Evolutionary conservation across 2,329 filamentous ascomycete species (phyloP).

Genomic region (Fusarium protoensiforme): DNA sequence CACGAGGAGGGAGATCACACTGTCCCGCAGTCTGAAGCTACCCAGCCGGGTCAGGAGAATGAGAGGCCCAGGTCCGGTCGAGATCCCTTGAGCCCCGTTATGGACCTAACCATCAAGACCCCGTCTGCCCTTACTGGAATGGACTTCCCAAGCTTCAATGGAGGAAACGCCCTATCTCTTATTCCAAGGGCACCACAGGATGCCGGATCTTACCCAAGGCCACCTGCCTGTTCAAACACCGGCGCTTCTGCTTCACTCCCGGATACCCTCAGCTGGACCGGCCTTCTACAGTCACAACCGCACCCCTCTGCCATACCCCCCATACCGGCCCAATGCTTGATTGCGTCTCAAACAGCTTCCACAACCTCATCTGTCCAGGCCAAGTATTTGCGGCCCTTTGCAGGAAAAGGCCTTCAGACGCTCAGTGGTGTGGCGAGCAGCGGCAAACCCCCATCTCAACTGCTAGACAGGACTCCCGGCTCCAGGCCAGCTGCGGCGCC

Average conservation of each 20-base stretch:
- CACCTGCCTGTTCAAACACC: slow-evolving; percentile 28
- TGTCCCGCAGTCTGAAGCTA: slow-evolving; percentile 37
- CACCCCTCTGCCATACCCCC: slow-evolving; percentile 54
- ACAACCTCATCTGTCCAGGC: slow-evolving; percentile 62
- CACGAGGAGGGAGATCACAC: slow-evolving; percentile 60
- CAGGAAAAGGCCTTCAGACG: slow-evolving; percentile 66
- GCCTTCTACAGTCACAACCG: slow-evolving; percentile 54
- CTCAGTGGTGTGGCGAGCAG: slow-evolving; percentile 51
- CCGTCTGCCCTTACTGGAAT: slow-evolving; percentile 50
- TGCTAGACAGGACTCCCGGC: slow-evolving; percentile 44
- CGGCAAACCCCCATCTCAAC: slow-evolving; percentile 46
- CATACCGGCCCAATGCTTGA: slow-evolving; percentile 61
- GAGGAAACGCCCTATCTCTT: slow-evolving; percentile 48
- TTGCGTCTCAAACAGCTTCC: slow-evolving; percentile 64
- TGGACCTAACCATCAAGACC: slow-evolving; percentile 59
- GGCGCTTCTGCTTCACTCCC: slow-evolving; percentile 54
- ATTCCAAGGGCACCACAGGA: slow-evolving; percentile 46
- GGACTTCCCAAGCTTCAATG: slow-evolving; percentile 55
- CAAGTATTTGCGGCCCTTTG: slow-evolving; percentile 65
- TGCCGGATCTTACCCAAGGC: slow-evolving; percentile 23
- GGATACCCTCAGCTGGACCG: slow-evolving; percentile 66
- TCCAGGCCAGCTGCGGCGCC: slow-evolving; percentile 9
- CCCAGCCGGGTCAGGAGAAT: slow-evolving; percentile 61
- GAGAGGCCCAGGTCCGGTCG: slow-evolving; percentile 60
- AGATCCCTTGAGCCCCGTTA: slow-evolving; percentile 64